These are phyloP conservation scores for Hyphodiscus sp. DNA, from an alignment of 2,329 filamentous ascomycete genomes.

Conservation along the genomic window DNA sequence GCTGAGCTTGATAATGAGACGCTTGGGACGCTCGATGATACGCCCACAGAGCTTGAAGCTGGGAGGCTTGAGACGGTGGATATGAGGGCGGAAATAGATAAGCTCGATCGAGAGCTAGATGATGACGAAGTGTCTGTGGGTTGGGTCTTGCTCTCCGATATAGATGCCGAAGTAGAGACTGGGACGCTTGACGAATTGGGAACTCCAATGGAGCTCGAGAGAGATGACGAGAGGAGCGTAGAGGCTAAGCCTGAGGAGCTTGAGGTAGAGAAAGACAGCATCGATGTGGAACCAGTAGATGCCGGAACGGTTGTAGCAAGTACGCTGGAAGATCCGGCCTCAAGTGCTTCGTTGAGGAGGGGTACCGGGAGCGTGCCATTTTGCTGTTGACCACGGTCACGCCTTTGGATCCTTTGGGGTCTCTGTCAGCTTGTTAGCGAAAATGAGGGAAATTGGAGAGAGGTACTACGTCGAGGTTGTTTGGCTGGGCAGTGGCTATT, in stretches of 20 bases:
- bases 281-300: neutral
- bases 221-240: no score
- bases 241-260: neutral
- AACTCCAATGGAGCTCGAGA: no score
- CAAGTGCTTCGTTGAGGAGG: neutral
- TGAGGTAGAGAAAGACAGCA: neutral
- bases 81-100: neutral
- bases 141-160: no score
- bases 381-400: no score
- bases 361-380: neutral
- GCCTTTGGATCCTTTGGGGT: neutral
- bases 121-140: no score
- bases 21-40: neutral
- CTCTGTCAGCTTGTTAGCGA: neutral
- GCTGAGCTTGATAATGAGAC: neutral
- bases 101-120: neutral
- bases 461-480: neutral
- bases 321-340: no score
- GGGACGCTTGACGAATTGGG: no score
- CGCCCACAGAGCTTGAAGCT: no score
- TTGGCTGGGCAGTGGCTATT: neutral
- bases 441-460: neutral
- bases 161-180: no score
- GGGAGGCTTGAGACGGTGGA: no score
- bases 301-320: neutral